phyloP scores from a whole-genome alignment of 108 stramenopile species.

The Schizochytrium sp. region DNA sequence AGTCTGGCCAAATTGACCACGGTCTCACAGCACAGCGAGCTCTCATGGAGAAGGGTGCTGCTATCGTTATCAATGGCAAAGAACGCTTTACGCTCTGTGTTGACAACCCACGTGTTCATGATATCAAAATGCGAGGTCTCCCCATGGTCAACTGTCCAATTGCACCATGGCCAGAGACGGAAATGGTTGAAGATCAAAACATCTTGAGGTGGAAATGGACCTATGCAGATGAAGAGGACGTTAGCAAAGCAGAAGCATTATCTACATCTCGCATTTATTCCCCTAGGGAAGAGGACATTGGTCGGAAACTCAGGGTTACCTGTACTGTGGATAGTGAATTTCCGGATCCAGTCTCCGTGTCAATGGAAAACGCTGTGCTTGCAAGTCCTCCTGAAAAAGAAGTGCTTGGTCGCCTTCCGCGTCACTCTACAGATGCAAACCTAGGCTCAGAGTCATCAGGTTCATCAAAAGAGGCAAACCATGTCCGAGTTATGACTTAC shows the following conservation, averaged over 20 bases:
- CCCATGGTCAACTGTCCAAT: constrained; percentile 29
- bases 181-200: not conserved
- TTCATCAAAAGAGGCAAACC: not conserved
- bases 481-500: constrained; percentile 48
- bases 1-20: not conserved
- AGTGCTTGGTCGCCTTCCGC: not conserved
- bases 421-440: not conserved
- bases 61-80: not conserved
- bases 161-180: not conserved
- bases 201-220: not conserved
- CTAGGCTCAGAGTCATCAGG: not conserved
- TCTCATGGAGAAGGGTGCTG: not conserved
- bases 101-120: not conserved
- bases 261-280: not conserved
- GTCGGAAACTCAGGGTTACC: constrained; percentile 1
- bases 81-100: not conserved
- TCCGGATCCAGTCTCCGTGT: not conserved
- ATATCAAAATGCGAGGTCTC: not conserved
- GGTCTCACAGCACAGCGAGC: constrained; percentile 12
- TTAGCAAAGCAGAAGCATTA: not conserved
- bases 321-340: constrained; percentile 1
- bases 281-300: not conserved
- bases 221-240: not conserved
- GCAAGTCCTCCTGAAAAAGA: not conserved
- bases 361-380: not conserved